Percentiles rank a stretch among this genome's conserved stretches.
phyloP scores from a whole-genome alignment of 116 monocot genomes.

The Phalaenopsis hybrid region DNA sequence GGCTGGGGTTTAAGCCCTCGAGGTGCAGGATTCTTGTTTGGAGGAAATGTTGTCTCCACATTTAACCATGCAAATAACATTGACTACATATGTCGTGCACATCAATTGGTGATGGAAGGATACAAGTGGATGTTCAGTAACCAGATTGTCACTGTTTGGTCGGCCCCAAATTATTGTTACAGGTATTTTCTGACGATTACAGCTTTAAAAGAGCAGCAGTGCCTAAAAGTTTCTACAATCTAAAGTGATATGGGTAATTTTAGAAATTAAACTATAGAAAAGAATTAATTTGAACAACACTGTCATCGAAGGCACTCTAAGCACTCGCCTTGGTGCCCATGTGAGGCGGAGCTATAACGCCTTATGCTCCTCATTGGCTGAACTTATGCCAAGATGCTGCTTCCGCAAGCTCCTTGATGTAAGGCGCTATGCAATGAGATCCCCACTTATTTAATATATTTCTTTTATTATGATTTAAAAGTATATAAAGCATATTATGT shows the following conservation, averaged over 20 bases:
- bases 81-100: conserved; percentile 95
- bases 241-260: background rate
- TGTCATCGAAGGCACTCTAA: background rate
- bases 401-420: background rate
- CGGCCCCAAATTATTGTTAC: conserved; percentile 99
- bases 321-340: background rate
- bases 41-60: conserved; percentile 68
- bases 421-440: background rate
- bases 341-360: background rate
- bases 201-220: background rate
- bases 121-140: conserved; percentile 99
- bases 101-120: conserved; percentile 98
- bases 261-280: background rate
- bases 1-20: conserved; percentile 95
- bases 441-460: background rate
- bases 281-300: background rate
- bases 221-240: background rate
- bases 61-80: conserved; percentile 90
- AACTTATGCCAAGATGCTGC: background rate
- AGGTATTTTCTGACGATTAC: conserved; percentile 32
- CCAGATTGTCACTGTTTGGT: conserved; percentile 98
- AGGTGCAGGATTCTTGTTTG: conserved; percentile 92
- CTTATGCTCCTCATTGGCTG: background rate
- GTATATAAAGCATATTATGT: background rate
- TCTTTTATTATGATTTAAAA: background rate